phyloP scores from a whole-genome alignment of 305 asterid species.

The Fraxinus sp. region DNA sequence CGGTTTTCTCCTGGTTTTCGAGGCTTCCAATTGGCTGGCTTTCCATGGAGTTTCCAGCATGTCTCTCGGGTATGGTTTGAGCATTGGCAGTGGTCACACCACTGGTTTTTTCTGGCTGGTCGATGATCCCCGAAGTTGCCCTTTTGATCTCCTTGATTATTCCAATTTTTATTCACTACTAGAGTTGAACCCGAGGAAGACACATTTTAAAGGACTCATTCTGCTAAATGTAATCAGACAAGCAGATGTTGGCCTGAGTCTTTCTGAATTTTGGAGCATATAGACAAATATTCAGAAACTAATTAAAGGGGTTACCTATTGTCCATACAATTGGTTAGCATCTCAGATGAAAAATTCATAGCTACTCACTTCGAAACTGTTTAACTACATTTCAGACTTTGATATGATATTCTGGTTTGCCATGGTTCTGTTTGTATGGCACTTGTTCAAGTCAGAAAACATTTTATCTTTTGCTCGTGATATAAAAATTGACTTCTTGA shows the following conservation, averaged over 20 bases:
- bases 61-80: neutral
- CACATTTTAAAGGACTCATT: neutral
- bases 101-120: neutral
- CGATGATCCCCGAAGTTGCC: neutral
- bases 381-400: neutral
- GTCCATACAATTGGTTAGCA: neutral
- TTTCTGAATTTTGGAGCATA: neutral
- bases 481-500: neutral
- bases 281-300: neutral
- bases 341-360: neutral
- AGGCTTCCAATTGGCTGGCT: neutral
- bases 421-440: neutral
- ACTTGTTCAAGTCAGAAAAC: neutral
- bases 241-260: neutral
- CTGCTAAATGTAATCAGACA: neutral
- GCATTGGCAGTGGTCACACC: neutral
- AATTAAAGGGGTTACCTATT: neutral
- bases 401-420: neutral
- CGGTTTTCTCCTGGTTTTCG: neutral
- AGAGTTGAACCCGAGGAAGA: neutral
- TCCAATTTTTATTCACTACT: neutral
- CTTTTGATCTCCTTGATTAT: neutral
- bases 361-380: neutral
- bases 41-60: neutral
- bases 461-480: neutral